Evolutionary conservation across 2,329 filamentous ascomycete genomes (phyloP).

Genomic region (Fusarium sp.): DNA sequence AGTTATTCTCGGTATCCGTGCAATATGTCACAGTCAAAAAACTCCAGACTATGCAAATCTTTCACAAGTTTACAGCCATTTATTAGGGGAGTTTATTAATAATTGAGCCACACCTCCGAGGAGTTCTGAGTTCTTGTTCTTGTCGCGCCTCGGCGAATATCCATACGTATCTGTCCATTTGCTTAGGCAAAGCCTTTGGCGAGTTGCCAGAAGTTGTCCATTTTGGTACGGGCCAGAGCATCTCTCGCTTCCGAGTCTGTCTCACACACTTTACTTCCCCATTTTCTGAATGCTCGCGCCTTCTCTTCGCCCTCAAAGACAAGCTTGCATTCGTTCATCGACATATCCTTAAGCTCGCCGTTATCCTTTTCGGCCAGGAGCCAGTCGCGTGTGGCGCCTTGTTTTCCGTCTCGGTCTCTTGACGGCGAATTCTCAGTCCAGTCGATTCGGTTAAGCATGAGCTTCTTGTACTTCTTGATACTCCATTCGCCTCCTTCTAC

Average conservation of each 20-base stretch:
- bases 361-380: constrained; percentile 81
- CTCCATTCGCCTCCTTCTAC: constrained; percentile 91
- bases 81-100: neutral
- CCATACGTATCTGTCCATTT: neutral
- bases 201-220: constrained; percentile 95
- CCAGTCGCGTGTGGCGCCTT: constrained; percentile 76
- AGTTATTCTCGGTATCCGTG: neutral
- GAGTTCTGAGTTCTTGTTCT: neutral
- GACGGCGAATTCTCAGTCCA: constrained; percentile 91
- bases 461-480: constrained; percentile 86
- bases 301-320: constrained; percentile 94
- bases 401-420: constrained; percentile 67
- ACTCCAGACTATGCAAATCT: neutral
- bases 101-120: neutral
- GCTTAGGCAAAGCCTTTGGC: constrained; percentile 70
- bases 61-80: neutral
- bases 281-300: constrained; percentile 82
- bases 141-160: neutral
- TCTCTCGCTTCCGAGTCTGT: constrained; percentile 90
- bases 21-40: neutral
- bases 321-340: constrained; percentile 81
- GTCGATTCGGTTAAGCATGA: constrained; percentile 93
- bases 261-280: constrained; percentile 91
- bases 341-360: constrained; percentile 83
- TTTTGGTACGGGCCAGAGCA: constrained; percentile 79